Percentiles rank a stretch among this genome's conserved stretches.
Conservation (phyloP, 148 eudicot species). For the Chenopodium berlandieri region DNA sequence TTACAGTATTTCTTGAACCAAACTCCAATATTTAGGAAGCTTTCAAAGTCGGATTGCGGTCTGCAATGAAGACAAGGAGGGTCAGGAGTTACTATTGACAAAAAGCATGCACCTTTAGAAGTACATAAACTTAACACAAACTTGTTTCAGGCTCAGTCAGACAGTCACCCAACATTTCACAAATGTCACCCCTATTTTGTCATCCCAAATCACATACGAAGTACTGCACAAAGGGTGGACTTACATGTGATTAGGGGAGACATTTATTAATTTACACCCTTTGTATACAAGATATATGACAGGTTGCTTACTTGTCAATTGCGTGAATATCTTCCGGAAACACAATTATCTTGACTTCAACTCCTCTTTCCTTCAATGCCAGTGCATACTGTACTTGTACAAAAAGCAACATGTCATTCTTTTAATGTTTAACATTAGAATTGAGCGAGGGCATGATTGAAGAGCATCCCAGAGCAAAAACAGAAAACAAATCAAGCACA, state of each 20-base stretch:
- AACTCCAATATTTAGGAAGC: slow-evolving; percentile 82
- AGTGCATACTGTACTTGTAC: slow-evolving; percentile 57
- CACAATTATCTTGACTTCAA: slow-evolving; percentile 58
- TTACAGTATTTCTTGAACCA: slow-evolving; percentile 93
- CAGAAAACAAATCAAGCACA: neutral
- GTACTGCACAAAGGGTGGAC: neutral
- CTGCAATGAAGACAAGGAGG: slow-evolving; percentile 42
- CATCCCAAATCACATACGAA: neutral
- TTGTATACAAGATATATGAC: neutral
- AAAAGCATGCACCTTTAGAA: neutral
- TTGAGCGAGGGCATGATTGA: too few species aligned
- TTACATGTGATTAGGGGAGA: neutral
- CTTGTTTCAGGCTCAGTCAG: too few species aligned
- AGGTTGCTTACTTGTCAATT: slow-evolving; percentile 56
- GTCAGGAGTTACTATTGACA: slow-evolving; percentile 2
- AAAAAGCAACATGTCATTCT: neutral
- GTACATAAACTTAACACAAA: neutral
- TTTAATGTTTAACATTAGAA: neutral
- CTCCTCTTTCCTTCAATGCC: slow-evolving; percentile 84
- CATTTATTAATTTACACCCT: neutral
- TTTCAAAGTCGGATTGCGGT: slow-evolving; percentile 86
- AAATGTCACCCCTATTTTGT: neutral
- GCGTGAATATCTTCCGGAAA: slow-evolving; percentile 81
- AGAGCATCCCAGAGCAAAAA: too few species aligned
- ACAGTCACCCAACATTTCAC: neutral